Conservation (phyloP, 345 rosid species). For the Capsella bursapastoris region DNA sequence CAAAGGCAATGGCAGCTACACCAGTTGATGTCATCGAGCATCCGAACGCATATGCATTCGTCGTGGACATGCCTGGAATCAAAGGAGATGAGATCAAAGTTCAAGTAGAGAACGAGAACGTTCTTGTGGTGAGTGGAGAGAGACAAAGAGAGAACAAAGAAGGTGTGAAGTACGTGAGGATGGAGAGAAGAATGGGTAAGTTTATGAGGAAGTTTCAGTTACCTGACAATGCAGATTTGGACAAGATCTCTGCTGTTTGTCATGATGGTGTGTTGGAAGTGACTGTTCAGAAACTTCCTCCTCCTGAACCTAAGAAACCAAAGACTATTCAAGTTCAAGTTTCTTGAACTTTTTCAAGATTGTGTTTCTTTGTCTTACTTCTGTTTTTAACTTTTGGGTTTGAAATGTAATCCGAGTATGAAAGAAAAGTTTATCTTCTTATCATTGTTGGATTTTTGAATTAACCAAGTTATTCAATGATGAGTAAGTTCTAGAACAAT, state of each 20-base stretch:
- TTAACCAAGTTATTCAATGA: too few species aligned
- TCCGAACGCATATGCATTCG: slow-evolving; percentile 56
- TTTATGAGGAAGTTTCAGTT: slow-evolving; percentile 67
- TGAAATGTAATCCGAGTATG: neutral
- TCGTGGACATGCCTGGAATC: slow-evolving; percentile 85
- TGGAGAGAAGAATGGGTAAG: slow-evolving; percentile 85
- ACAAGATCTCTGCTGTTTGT: slow-evolving; percentile 62
- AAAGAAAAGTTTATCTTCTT: too few species aligned
- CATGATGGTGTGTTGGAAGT: slow-evolving; percentile 77
- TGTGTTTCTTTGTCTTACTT: neutral
- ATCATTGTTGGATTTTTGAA: too few species aligned
- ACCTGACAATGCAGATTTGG: slow-evolving; percentile 72
- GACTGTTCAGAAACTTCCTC: slow-evolving; percentile 73
- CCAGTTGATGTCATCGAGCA: slow-evolving; percentile 77
- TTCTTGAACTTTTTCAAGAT: slow-evolving; percentile 48
- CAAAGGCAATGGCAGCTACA: slow-evolving; percentile 85
- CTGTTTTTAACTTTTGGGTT: neutral
- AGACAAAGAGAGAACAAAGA: slow-evolving; percentile 67
- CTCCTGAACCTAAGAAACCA: slow-evolving; percentile 81
- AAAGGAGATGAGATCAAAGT: slow-evolving; percentile 69
- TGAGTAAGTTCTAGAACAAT: too few species aligned
- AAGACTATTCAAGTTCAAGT: slow-evolving; percentile 72
- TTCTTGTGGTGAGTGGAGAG: slow-evolving; percentile 65
- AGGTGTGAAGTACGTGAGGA: slow-evolving; percentile 67
- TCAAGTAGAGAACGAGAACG: slow-evolving; percentile 74